Base-by-base conservation (phyloP, 129 eudicot genomes). In the Chrysanthemum makinoi region DNA sequence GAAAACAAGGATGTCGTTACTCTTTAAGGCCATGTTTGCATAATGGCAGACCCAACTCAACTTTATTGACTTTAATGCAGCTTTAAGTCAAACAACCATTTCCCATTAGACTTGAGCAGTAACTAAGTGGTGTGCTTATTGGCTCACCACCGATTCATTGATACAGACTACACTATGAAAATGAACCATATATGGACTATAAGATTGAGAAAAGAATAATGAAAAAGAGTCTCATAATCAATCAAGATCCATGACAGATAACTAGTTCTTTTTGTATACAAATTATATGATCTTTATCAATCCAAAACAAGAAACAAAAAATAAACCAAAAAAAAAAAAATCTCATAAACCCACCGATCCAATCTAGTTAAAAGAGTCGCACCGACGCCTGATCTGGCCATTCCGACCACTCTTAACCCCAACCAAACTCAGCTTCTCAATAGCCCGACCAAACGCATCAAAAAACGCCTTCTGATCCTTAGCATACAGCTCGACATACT, bases 311-410 rank as follows among this genome's bases (percentile, higher is more conserved):
- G 52, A 55, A 28, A 65, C 3, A 4, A 66, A 66, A 56, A n/a
- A 52, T 4, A 15, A 52, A 15, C 8, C 18, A 15, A 52, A 52
- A 15, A 3, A 51, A 51, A 35, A 7, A 39, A 39, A 39, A 39
- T 39, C 46, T 39, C 46, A 39, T 39, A 39, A 39, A 39, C 46
- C 46, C 46, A 39, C 46, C 50, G 44, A 73, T 73, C 65, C 68
- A 54, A 68, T 69, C 75, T 72, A 80, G 52, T 80, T 80, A 65
- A 91, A 85, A 0, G 85, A 89, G 79, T 91, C 91, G 66, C 97
- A 91, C 77, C 95, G 80, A 74, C 90, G 97, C 84, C 97, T 72
- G 68, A 91, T 77, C 81, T 91, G 85, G 7, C 97, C 97, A 20
- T 57, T 44, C 66, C 81, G 57, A 9, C 92, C 92, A 43, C 60